These are phyloP conservation scores for Trametes sanguinea DNA, from an alignment of 768 basidiomycete species.

Conservation along the genomic window DNA sequence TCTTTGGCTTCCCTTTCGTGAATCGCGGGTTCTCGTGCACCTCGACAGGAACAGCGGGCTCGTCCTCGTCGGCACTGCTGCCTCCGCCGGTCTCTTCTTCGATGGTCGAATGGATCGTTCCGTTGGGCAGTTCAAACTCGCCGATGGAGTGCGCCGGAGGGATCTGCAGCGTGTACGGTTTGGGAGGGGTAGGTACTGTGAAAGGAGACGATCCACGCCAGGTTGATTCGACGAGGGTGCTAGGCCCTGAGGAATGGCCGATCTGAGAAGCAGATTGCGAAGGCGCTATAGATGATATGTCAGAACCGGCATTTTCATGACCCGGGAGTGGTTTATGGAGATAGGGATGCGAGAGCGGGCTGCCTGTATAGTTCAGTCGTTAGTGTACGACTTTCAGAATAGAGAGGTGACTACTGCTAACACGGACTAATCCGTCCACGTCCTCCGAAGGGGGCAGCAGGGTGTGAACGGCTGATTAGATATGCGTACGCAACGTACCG, in stretches of 20 bases:
- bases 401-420: neutral
- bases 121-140: constrained; percentile 37
- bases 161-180: constrained; percentile 36
- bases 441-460: constrained; percentile 5
- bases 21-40: constrained; percentile 63
- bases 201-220: constrained; percentile 24
- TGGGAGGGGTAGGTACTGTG: constrained; percentile 18
- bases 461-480: neutral
- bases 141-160: constrained; percentile 57
- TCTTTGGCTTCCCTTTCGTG: constrained; percentile 24
- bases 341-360: constrained; percentile 19
- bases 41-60: constrained; percentile 36
- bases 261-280: constrained; percentile 77
- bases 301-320: constrained; percentile 40
- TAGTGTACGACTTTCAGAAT: neutral
- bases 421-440: neutral
- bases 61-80: constrained; percentile 42
- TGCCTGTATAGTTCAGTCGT: neutral
- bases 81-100: constrained; percentile 28
- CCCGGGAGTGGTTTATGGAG: constrained; percentile 26
- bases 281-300: constrained; percentile 68
- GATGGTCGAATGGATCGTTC: constrained; percentile 23
- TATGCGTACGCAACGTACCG: constrained; percentile 28
- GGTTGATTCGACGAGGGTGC: constrained; percentile 4
- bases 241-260: constrained; percentile 20